Percentiles rank a stretch among this genome's conserved stretches.
These are phyloP conservation scores for Debaryomycetaceae sp. DNA, from an alignment of 1,139 yeast genomes.

Conservation along the genomic window DNA sequence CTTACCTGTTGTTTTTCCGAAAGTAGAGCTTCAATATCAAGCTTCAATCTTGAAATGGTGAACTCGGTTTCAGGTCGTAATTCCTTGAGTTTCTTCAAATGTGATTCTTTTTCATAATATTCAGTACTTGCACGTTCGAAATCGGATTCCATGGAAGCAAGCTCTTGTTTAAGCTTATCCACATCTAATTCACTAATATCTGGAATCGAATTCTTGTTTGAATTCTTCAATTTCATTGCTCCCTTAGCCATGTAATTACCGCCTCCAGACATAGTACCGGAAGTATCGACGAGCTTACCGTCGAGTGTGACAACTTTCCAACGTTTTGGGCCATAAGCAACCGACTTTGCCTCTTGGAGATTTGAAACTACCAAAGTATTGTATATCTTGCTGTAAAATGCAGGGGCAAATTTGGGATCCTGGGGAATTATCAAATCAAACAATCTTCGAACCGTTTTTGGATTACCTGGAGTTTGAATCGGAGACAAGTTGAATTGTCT, in stretches of 20 bases:
- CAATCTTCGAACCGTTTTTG: slow-evolving; percentile 73
- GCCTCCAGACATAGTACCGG: slow-evolving; percentile 98
- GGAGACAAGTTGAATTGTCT: slow-evolving; percentile 57
- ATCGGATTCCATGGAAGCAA: slow-evolving; percentile 52
- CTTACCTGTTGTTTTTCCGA: slow-evolving; percentile 44
- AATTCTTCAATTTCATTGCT: slow-evolving; percentile 51
- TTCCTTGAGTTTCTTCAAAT: slow-evolving; percentile 56
- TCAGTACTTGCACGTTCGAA: slow-evolving; percentile 52
- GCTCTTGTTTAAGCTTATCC: slow-evolving; percentile 49
- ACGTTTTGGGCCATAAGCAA: slow-evolving; percentile 80
- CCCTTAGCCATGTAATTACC: slow-evolving; percentile 68
- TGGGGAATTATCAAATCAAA: slow-evolving; percentile 77
- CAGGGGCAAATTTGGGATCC: slow-evolving; percentile 71
- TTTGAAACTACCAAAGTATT: slow-evolving; percentile 86
- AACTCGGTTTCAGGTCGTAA: slow-evolving; percentile 69
- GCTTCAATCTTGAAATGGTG: slow-evolving; percentile 52
- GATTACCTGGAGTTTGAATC: slow-evolving; percentile 63
- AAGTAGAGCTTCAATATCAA: slow-evolving; percentile 65
- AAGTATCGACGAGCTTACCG: slow-evolving; percentile 89
- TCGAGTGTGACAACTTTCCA: slow-evolving; percentile 90
- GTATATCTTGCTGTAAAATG: slow-evolving; percentile 81
- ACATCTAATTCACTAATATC: slow-evolving; percentile 58
- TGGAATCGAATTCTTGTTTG: slow-evolving; percentile 17
- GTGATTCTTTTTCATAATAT: slow-evolving; percentile 56
- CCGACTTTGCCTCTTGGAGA: slow-evolving; percentile 75